These are phyloP conservation scores for Capronia coronata DNA, from an alignment of 2,329 filamentous ascomycete genomes.

Conservation along the genomic window DNA sequence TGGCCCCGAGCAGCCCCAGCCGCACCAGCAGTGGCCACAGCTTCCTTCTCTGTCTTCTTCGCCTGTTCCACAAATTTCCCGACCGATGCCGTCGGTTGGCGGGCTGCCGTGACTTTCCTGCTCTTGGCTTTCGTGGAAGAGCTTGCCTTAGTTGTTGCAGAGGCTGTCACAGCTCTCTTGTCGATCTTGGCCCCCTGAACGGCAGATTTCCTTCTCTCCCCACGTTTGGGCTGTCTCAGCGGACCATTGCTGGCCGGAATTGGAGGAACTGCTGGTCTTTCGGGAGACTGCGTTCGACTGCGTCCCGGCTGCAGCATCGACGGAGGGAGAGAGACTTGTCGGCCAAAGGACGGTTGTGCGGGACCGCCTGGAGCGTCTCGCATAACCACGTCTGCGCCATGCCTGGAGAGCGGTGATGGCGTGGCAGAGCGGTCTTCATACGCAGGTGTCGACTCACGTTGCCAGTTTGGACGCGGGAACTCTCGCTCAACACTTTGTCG, in stretches of 20 bases:
- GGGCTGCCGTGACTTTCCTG: constrained; percentile 17
- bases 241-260: constrained; percentile 3
- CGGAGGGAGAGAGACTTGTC: constrained; percentile 8
- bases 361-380: constrained; percentile 2
- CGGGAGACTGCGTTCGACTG: constrained; percentile 1
- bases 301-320: neutral
- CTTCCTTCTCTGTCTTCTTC: constrained; percentile 6
- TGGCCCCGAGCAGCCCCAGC: neutral
- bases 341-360: neutral
- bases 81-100: constrained; percentile 11
- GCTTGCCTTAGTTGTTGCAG: neutral
- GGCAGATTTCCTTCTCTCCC: constrained; percentile 14
- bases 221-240: constrained; percentile 20
- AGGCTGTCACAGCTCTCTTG: constrained; percentile 18
- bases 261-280: constrained; percentile 8
- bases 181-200: constrained; percentile 20
- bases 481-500: constrained; percentile 23
- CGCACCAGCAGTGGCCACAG: neutral
- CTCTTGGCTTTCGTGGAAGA: constrained; percentile 16
- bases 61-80: constrained; percentile 16
- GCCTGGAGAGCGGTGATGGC: constrained; percentile 20
- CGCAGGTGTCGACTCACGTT: constrained; percentile 16
- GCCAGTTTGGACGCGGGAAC: constrained; percentile 10
- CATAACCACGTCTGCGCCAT: constrained; percentile 15
- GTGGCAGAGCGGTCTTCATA: constrained; percentile 21